These are phyloP conservation scores for Jatropha multifida DNA, from an alignment of 441 rosid species.

Conservation along the genomic window DNA sequence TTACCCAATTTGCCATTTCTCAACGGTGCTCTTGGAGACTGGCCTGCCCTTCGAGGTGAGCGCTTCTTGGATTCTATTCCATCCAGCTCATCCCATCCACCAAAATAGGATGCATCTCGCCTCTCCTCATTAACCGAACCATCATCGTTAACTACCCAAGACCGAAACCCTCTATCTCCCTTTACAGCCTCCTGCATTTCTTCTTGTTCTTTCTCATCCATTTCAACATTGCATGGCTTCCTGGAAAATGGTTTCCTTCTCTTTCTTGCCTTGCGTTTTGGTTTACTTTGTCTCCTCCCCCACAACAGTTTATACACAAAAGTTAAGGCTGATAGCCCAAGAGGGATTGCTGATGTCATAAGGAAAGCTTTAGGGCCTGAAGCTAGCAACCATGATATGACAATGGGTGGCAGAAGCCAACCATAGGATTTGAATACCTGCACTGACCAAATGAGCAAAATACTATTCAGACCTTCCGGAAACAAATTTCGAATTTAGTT, in stretches of 20 bases:
- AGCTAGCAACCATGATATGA: conserved; percentile 50
- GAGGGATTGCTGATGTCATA: conserved; percentile 41
- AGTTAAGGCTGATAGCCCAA: conserved; percentile 47
- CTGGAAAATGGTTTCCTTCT: conserved; percentile 34
- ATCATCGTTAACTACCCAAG: conserved; percentile 36
- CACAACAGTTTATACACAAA: conserved; percentile 47
- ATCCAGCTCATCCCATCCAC: conserved; percentile 82
- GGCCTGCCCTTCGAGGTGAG: conserved; percentile 22
- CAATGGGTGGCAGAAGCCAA: conserved; percentile 56
- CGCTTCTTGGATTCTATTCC: conserved; percentile 18
- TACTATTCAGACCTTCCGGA: neutral
- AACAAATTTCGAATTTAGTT: neutral
- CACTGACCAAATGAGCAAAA: conserved; percentile 28
- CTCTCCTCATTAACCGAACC: conserved; percentile 27
- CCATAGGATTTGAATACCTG: conserved; percentile 77
- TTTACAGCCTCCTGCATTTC: conserved; percentile 27
- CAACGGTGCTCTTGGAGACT: conserved; percentile 23
- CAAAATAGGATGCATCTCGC: conserved; percentile 37
- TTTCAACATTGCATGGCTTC: conserved; percentile 15
- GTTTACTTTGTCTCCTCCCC: conserved; percentile 32
- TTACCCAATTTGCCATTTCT: conserved; percentile 36
- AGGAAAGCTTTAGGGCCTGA: conserved; percentile 79
- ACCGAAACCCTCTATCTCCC: conserved; percentile 28
- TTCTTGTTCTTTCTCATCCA: conserved; percentile 27
- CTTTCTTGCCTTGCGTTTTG: conserved; percentile 29